Base-by-base conservation (phyloP, 495 filamentous ascomycete species). In the Penicillium silybi region DNA sequence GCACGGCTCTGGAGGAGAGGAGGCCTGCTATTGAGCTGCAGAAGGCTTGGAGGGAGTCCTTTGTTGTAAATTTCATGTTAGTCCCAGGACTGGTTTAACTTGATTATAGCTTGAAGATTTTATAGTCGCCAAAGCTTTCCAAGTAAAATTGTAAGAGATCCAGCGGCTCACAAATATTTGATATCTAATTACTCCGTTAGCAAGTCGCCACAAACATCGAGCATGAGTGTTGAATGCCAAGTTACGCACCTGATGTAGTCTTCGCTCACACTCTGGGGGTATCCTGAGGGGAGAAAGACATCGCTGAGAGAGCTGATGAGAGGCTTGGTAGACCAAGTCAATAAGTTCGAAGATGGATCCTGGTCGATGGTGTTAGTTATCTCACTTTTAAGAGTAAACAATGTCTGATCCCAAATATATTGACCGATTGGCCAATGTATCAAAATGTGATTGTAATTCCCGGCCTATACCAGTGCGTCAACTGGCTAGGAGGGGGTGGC, bases 31-130 rank as follows among this genome's bases (percentile, higher is more conserved):
- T 95, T 43, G 90, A 93, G 62, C 88, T 93, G 47, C 89, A 88
- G 70, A 98, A 98, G 27, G 93, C 93, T 71, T 97, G 93, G 6
- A 98, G 78, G 0, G 92, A 96, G 76, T 98, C 93, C 87, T 91
- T 32, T 32, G 2, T 13, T 32, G 29, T 13, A 32, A 32, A 10
- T 3, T 13, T 13, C 3, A 32, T 32, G 29, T 32, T 13, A 32
- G 29, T 11, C 10, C 2, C 11, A 10, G 11, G 10, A 32, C 29
- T 32, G 9, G 13, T 32, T 32, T 10, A 11, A 13, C 3, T 13
- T 13, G 29, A 15, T 18, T 34, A 2, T 41, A 16, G 27, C 16
- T 35, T 17, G 23, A 7, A 19, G 15, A 34, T 2, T 18, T 16
- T 20, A 41, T 13, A 19, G 10, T 22, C 23, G 35, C 43, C 25